Conservation (phyloP, 2,329 filamentous ascomycete genomes). For the Lachnellula willkommii region DNA sequence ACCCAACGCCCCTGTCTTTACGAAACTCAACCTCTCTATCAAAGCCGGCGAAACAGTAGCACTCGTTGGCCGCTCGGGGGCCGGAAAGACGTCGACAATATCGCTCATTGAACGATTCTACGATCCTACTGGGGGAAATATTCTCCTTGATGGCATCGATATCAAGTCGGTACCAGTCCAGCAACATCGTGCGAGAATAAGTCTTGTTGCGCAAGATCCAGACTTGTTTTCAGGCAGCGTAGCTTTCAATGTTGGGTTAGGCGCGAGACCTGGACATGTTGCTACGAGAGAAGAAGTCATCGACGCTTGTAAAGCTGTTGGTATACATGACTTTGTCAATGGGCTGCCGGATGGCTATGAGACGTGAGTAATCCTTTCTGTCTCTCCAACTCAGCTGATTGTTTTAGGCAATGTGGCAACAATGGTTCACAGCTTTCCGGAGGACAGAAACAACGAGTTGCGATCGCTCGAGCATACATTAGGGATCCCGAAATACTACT, state of each 20-base stretch:
- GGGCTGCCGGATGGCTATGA: slow-evolving; percentile 60
- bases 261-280: slow-evolving; percentile 48
- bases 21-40: slow-evolving; percentile 52
- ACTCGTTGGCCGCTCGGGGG: slow-evolving; percentile 60
- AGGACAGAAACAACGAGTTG: slow-evolving; percentile 72
- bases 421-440: slow-evolving; percentile 70
- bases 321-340: slow-evolving; percentile 64
- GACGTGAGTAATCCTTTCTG: slow-evolving; percentile 54
- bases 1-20: slow-evolving; percentile 52
- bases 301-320: slow-evolving; percentile 60
- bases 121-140: slow-evolving; percentile 32
- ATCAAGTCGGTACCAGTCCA: slow-evolving; percentile 40
- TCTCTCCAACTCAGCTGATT: not conserved
- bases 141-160: slow-evolving; percentile 35
- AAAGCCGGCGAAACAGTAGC: slow-evolving; percentile 56
- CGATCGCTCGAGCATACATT: slow-evolving; percentile 71
- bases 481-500: slow-evolving; percentile 68
- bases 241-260: slow-evolving; percentile 51
- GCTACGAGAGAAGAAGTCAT: slow-evolving; percentile 57
- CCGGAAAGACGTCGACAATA: slow-evolving; percentile 62
- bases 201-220: slow-evolving; percentile 52
- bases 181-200: slow-evolving; percentile 47
- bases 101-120: slow-evolving; percentile 50
- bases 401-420: slow-evolving; percentile 51
- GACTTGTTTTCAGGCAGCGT: slow-evolving; percentile 52